Base-by-base conservation (phyloP, 169 alveolate species). In the Plasmodium relictum region DNA sequence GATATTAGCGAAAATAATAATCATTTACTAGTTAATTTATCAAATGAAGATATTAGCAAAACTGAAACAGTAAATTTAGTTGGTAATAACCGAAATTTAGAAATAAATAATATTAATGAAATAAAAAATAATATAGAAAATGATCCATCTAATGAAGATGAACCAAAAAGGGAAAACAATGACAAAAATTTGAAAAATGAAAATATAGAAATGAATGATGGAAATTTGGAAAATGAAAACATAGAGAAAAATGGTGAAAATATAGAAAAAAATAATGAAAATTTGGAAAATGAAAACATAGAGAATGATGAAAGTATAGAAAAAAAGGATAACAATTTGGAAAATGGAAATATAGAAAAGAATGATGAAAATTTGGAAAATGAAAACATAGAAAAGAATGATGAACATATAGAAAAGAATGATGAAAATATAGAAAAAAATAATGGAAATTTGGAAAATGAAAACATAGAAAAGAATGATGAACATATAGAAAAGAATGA, bases 71-170 rank as follows among this genome's bases (percentile, higher is more conserved):
- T 18, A 9, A 8, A 61, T 6, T 6, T 24, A 22, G 16, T 7
- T 20, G 0, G 1, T 18, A 14, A 0, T 18, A 14, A 61, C 0
- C 70, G 6, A 8, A 24, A 2, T 0, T 0, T 18, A 14, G 62
- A 52, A 69, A 41, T 37, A 69, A 56, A 69, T 41, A 69, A 52
- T 52, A 52, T 52, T 4, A 6, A 52, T n/a, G 61, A 52, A 0
- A 52, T 0, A 52, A 44, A 7, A 8, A 41, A 6, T 22, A 20
- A 18, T 16, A 9, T 10, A 22, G 66, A 48, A 48, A 12, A 45
- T 3, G 6, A 31, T 31, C 3, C 3, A 31, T 18, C 6, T n/a
- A 12, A 18, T 9, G 20, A 16, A 6, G 16, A 44, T 16, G 22
- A 20, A 12, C 6, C 18, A 41, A 9, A 62, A 18, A 14, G 5